Evolutionary conservation across 1,139 yeast genomes (phyloP), one percentile per base, ranked within the genome.

Genomic region (Suhomyces wounanorum): DNA sequence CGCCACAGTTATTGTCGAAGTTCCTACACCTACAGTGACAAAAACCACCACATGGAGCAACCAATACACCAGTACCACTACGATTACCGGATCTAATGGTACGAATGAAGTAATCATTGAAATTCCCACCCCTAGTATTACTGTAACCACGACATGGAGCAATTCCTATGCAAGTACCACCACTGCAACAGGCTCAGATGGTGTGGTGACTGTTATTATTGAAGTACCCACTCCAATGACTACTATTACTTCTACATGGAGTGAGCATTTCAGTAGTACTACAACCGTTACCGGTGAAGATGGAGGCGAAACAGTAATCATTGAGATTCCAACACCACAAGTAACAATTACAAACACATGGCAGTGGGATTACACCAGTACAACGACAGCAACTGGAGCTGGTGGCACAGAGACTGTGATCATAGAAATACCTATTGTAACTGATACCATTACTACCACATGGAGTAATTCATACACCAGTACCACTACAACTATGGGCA

Each of bases 301-400:
- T n/a, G 52, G 33, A 17, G 61, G 61, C 9, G 63, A 51, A 7
- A 51, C 59, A 3, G 59, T 63, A n/a, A 40, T 57, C 10, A 52
- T 60, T 6, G 56, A 54, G 14, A 52, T 53, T 10, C 66, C 67
- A 7, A 36, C 48, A 17, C 59, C 59, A 31, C 55, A 58, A 9
- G 43, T 46, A 3, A 58, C 52, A 10, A 35, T n/a, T 25, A 45
- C 55, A 6, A 18, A 51, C 3, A 40, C 37, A 3, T 53, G 52
- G 49, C 44, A 53, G 1, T 52, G 42, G 4, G 3, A 37, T 17
- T 10, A 31, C 28, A 13, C 35, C 18, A 40, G 52, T 17, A 53
- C 58, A 6, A 49, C 56, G 10, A 53, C 54, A n/a, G 40, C 49
- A 0, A 47, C 52, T 14, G 56, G 48, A 11, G 52, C 58, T 14